These are phyloP conservation scores for Geotrichum bryndzae DNA, from an alignment of 1,139 yeast species.

Conservation along the genomic window DNA sequence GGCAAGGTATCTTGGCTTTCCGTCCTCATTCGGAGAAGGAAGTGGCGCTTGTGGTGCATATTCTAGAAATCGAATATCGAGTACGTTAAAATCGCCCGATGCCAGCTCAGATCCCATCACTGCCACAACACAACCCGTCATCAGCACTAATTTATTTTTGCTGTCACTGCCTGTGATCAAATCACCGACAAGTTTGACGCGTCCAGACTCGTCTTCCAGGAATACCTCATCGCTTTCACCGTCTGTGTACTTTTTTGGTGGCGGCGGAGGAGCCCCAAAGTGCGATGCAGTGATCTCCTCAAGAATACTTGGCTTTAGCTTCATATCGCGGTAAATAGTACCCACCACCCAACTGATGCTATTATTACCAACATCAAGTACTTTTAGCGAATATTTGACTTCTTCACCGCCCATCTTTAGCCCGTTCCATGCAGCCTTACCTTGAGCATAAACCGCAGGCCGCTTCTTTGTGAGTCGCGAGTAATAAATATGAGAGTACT, in stretches of 20 bases:
- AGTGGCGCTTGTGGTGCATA: constrained; percentile 50
- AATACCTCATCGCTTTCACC: constrained; percentile 54
- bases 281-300: constrained; percentile 60
- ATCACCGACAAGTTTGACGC: constrained; percentile 70
- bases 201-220: constrained; percentile 91
- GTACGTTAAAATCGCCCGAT: constrained; percentile 78
- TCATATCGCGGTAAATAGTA: constrained; percentile 78
- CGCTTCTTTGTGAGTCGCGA: constrained; percentile 53
- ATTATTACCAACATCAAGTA: constrained; percentile 66
- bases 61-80: constrained; percentile 71
- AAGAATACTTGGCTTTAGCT: constrained; percentile 75
- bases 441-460: constrained; percentile 48
- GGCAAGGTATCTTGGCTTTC: constrained; percentile 43
- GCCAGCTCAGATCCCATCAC: constrained; percentile 79
- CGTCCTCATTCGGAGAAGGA: constrained; percentile 7
- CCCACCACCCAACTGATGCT: constrained; percentile 87
- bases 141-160: neutral
- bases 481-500: constrained; percentile 70
- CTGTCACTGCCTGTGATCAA: constrained; percentile 42
- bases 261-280: constrained; percentile 39
- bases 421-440: constrained; percentile 46
- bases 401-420: constrained; percentile 37
- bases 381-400: constrained; percentile 49
- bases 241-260: constrained; percentile 45
- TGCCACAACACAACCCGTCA: constrained; percentile 80